phyloP scores from a whole-genome alignment of 1,284 basidiomycete genomes.

The Mrakiaceae sp. region DNA sequence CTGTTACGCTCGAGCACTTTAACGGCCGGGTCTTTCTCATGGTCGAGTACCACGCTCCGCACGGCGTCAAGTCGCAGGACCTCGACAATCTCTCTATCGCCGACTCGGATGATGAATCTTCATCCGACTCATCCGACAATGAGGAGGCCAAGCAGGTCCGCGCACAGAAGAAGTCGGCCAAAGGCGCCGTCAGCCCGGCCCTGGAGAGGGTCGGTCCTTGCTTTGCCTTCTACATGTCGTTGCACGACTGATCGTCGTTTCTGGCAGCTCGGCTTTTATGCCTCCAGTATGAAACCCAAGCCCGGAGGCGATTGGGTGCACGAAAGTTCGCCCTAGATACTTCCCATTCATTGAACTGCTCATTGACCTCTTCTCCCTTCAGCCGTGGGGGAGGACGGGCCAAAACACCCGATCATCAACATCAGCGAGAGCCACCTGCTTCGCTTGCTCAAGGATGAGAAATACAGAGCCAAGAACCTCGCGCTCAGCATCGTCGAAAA shows the following conservation, averaged over 20 bases:
- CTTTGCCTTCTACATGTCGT: no score
- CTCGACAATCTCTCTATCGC: neutral
- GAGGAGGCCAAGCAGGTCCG: slow-evolving; percentile 1
- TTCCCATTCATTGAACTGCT: neutral
- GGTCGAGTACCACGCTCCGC: slow-evolving; percentile 6
- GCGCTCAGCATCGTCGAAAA: neutral
- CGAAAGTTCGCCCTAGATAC: neutral
- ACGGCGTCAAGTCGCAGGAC: neutral
- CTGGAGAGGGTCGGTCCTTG: neutral
- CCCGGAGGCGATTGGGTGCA: slow-evolving; percentile 1
- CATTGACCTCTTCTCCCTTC: neutral
- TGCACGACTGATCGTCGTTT: no score
- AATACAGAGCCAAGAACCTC: neutral
- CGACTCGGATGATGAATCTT: neutral
- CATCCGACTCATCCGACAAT: slow-evolving; percentile 7
- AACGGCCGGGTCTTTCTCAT: neutral
- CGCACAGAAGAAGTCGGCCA: slow-evolving; percentile 1
- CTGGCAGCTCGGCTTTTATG: neutral
- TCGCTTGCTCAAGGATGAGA: neutral
- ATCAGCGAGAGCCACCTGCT: neutral
- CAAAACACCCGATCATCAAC: slow-evolving; percentile 3
- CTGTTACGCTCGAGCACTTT: neutral
- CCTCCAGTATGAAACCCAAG: slow-evolving; percentile 4
- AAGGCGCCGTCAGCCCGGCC: neutral
- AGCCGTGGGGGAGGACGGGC: neutral